Evolutionary conservation across 306 rosid genomes (phyloP), one percentile per base, ranked within the genome.

Genomic region (Pyrus betulifolia): DNA sequence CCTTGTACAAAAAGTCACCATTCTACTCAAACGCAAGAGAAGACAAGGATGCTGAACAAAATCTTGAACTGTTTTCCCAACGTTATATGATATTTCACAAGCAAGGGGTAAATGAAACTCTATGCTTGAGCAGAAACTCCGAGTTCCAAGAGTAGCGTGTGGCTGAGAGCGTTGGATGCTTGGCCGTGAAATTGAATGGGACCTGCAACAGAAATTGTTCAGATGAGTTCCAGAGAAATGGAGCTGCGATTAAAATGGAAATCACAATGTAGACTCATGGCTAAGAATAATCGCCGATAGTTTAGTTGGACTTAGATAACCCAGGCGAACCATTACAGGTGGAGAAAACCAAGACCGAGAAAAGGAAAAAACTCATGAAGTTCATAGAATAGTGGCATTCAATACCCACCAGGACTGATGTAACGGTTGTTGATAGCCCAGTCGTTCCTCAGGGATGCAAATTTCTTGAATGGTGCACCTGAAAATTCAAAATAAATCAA

Each of bases 391-490:
- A 45, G 2, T 10, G 8, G 46, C 49, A 70, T 60, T 31, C 62
- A 72, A 61, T 7, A 70, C 83, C 42, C 68, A 96, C 99, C 99
- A 72, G 99, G 99, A 76, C 98, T 96, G 79, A 86, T 72, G 82
- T 96, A 96, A 74, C 97, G 81, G 82, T 96, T 96, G 82, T 89
- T 91, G 75, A 88, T 55, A 58, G 99, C 97, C 99, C 99, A 96
- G 65, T 91, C 93, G 17, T 93, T 89, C 33, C 99, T 78, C 79
- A 84, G 33, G 72, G 96, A 93, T 62, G 96, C 98, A 79, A 91
- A 96, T 82, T 88, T 96, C 89, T 87, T 91, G 90, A 96, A 96
- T 64, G 99, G 99, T 22, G 97, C 96, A 72, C 96, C 99, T 96
- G 93, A 69, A 84, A 70, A 64, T 78, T 52, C 76, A 78, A 70